Evolutionary conservation across 169 alveolate species (phyloP), one percentile per base, ranked within the genome.

Genomic region (Plasmodium vinckei): DNA sequence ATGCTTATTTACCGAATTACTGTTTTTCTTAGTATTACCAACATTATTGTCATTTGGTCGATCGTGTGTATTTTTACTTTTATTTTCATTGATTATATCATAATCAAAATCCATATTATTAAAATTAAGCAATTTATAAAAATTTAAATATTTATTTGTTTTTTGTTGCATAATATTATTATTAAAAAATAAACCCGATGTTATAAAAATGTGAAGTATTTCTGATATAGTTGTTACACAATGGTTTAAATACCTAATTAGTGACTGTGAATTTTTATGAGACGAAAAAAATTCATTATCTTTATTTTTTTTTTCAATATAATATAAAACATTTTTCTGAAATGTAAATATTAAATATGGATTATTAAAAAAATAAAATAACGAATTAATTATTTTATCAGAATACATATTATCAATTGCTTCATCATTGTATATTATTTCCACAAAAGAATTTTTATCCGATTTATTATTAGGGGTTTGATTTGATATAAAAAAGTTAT

Each of bases 351-450:
- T 77, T 27, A 77, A 65, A 21, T 77, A 77, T 1, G 88, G 88
- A 44, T 77, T 77, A 51, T 77, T 77, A 77, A 77, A 77, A 53
- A 77, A 77, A 19, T 77, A 77, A 77, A 77, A 77, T 65, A 77
- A 64, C 12, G 77, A 67, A 64, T 77, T 77, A 68, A 77, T 77
- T 49, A 68, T 77, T 77, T 77, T 57, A 56, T 63, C 88, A 46
- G 88, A 25, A 56, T 77, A 77, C 10, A 77, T 54, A 21, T 77
- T 68, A 39, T 64, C 69, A 47, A 46, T 9, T 51, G n/a, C 44
- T 19, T 63, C 68, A 63, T 64, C 61, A 15, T 64, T 46, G 49
- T 64, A 77, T 47, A 77, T 77, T 27, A 77, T 64, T 49, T 64
- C 79, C n/a, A 77, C 67, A 77, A 77, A 77, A 9, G 88, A 77